Conservation (phyloP, 2,329 filamentous ascomycete species). For the Colletotrichum sojae region DNA sequence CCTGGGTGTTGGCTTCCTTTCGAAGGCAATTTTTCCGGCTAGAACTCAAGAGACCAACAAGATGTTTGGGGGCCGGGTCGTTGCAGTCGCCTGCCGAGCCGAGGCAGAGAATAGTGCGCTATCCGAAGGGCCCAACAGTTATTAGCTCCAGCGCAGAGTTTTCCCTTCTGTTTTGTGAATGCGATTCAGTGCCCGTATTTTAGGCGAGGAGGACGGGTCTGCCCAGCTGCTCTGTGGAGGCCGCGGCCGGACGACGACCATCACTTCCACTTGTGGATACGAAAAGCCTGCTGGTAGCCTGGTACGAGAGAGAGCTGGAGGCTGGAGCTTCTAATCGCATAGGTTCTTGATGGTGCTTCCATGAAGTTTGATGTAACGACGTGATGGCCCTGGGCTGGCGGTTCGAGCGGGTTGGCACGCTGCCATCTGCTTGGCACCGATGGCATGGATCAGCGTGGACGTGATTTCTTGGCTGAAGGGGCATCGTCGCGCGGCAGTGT, state of each 20-base stretch:
- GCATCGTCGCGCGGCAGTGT: background rate
- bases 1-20: background rate
- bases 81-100: too few species aligned
- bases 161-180: background rate
- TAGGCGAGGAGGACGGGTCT: too few species aligned
- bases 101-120: background rate
- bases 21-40: background rate
- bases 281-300: too few species aligned
- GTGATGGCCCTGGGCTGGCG: too few species aligned
- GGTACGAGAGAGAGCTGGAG: background rate
- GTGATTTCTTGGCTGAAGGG: background rate
- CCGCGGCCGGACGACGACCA: background rate
- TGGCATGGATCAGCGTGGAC: background rate
- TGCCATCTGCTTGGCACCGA: constrained; percentile 3
- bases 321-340: too few species aligned
- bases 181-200: too few species aligned
- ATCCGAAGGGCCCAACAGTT: background rate
- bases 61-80: background rate
- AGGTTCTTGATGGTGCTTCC: background rate
- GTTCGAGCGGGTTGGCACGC: background rate
- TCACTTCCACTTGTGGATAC: background rate
- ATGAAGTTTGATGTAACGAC: too few species aligned
- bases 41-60: too few species aligned
- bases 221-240: background rate
- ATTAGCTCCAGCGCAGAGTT: background rate